These are phyloP conservation scores for Coemansia sp. DNA, from an alignment of 192 early-diverging fungal species.

Conservation along the genomic window DNA sequence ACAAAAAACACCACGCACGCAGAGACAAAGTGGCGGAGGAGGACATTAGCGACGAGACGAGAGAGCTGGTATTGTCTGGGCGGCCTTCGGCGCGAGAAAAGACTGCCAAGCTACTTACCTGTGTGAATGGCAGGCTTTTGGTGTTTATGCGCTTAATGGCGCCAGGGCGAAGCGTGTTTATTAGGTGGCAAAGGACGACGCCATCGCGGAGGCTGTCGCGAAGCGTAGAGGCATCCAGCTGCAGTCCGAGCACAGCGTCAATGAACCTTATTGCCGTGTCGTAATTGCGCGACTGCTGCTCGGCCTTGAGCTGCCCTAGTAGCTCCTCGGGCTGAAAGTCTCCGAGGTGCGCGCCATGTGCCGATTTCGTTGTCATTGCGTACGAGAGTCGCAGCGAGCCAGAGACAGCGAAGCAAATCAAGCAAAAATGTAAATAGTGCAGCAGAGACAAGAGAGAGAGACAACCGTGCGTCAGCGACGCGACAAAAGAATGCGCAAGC, in stretches of 20 bases:
- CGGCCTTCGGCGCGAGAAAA: neutral
- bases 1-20: neutral
- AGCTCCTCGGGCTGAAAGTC: constrained; percentile 58
- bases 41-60: neutral
- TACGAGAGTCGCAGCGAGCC: neutral
- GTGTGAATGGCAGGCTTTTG: constrained; percentile 73
- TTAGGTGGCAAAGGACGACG: constrained; percentile 76
- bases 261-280: constrained; percentile 67
- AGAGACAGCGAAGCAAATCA: neutral
- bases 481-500: constrained; percentile 1
- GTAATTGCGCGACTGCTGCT: constrained; percentile 64
- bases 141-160: constrained; percentile 74
- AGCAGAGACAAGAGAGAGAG: neutral
- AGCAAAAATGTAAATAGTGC: neutral
- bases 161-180: constrained; percentile 77
- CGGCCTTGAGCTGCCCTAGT: constrained; percentile 60
- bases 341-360: constrained; percentile 19
- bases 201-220: constrained; percentile 72
- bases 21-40: neutral
- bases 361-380: constrained; percentile 31
- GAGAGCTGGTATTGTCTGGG: neutral
- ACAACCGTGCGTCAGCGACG: neutral
- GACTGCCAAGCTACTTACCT: constrained; percentile 34
- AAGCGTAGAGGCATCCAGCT: constrained; percentile 62
- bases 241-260: constrained; percentile 61